These are phyloP conservation scores for Bipolaris zeicola DNA, from an alignment of 2,329 filamentous ascomycete genomes.

Conservation along the genomic window DNA sequence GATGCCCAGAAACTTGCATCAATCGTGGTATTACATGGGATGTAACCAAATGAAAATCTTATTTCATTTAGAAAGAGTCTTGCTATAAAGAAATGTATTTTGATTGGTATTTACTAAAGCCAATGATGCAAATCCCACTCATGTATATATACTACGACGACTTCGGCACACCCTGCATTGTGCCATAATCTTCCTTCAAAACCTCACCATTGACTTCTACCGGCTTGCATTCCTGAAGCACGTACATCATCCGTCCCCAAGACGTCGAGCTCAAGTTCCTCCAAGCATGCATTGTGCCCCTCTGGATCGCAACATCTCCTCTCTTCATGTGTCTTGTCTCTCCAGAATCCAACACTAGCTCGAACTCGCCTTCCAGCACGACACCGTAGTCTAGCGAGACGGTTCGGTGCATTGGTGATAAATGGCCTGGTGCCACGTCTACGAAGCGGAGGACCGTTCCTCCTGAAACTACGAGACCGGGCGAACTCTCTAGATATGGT, in stretches of 20 bases:
- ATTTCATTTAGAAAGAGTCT: background rate
- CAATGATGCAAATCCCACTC: background rate
- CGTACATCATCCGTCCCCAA: constrained; percentile 42
- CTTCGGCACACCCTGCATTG: constrained; percentile 38
- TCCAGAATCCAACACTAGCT: constrained; percentile 46
- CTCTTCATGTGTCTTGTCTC: constrained; percentile 42
- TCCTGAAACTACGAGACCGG: constrained; percentile 55
- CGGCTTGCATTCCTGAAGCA: constrained; percentile 37
- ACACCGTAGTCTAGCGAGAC: constrained; percentile 48
- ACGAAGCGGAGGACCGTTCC: constrained; percentile 54
- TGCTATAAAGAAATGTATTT: background rate
- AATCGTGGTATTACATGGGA: too few species aligned
- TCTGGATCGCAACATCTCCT: constrained; percentile 46
- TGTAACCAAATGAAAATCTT: too few species aligned
- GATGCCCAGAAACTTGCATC: too few species aligned
- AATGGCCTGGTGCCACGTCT: constrained; percentile 37
- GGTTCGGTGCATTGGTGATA: constrained; percentile 48
- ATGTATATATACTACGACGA: constrained; percentile 24
- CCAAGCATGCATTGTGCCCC: constrained; percentile 50
- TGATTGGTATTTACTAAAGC: background rate
- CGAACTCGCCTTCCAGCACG: constrained; percentile 47
- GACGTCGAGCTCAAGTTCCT: constrained; percentile 35
- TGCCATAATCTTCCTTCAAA: constrained; percentile 38
- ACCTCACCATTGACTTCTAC: constrained; percentile 31
- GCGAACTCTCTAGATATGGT: constrained; percentile 50